A percentile compares a stretch with the other conserved stretches of the same genome.
These are phyloP conservation scores for Kwoniella botswanensis DNA, from an alignment of 768 basidiomycete species.

Conservation along the genomic window DNA sequence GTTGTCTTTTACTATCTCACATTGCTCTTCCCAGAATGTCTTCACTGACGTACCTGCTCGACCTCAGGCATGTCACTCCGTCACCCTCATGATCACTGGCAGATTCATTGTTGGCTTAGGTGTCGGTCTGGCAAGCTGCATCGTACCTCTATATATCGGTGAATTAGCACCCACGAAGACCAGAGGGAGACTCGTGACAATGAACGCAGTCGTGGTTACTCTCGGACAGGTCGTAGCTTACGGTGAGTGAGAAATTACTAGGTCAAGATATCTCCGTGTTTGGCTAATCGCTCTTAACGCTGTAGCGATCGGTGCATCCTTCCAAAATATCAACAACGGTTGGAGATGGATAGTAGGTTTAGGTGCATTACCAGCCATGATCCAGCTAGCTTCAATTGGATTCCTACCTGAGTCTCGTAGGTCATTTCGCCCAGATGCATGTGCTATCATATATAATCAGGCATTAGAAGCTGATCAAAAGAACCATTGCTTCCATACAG, in stretches of 20 bases:
- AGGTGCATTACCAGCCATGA: constrained; percentile 60
- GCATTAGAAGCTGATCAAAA: not conserved
- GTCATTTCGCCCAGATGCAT: constrained; percentile 47
- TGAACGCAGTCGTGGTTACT: constrained; percentile 83
- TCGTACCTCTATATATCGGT: constrained; percentile 82
- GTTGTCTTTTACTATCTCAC: not conserved
- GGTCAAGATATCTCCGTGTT: not conserved
- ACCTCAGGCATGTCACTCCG: constrained; percentile 60
- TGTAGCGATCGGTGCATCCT: constrained; percentile 55
- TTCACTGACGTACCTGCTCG: not conserved
- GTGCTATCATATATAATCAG: not conserved
- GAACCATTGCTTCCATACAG: constrained; percentile 50
- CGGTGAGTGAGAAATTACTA: constrained; percentile 62
- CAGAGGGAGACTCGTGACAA: constrained; percentile 76
- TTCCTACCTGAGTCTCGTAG: constrained; percentile 79
- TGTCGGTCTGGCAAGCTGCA: constrained; percentile 75
- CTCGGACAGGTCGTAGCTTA: constrained; percentile 75
- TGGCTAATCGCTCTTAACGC: too few species aligned
- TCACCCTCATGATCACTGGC: constrained; percentile 75
- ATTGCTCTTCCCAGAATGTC: too few species aligned
- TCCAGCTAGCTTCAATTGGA: constrained; percentile 68
- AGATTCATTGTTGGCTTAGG: constrained; percentile 75
- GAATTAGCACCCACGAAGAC: constrained; percentile 66
- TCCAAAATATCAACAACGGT: constrained; percentile 64
- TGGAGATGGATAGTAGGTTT: constrained; percentile 88